Conservation (phyloP, 345 rosid species). For the Bretschneidera sinensis region DNA sequence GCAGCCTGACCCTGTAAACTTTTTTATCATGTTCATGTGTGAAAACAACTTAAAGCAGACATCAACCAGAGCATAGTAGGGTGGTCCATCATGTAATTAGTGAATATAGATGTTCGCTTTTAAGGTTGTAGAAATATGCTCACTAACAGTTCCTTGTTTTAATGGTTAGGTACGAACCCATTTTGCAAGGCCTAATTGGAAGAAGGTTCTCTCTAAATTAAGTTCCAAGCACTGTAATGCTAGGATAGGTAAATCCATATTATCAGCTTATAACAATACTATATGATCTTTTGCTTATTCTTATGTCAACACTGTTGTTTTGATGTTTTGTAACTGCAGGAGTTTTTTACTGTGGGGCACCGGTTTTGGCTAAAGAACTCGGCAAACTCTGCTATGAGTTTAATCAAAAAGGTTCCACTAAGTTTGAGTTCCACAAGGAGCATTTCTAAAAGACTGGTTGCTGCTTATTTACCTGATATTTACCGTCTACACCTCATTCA, state of each 20-base stretch:
- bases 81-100: too few relatives aligned
- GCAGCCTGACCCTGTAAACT: too few relatives aligned
- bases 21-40: too few relatives aligned
- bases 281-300: too few relatives aligned
- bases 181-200: constrained; percentile 98
- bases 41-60: too few relatives aligned
- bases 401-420: constrained; percentile 90
- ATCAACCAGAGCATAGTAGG: too few relatives aligned
- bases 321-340: constrained; percentile 38
- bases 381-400: constrained; percentile 84
- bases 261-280: too few relatives aligned
- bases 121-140: background rate
- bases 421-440: constrained; percentile 97
- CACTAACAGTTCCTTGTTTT: constrained; percentile 3
- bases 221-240: constrained; percentile 86
- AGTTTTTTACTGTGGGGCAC: constrained; percentile 98
- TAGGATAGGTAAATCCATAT: constrained; percentile 56
- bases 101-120: too few relatives aligned
- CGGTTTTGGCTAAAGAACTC: constrained; percentile 85
- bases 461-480: too few relatives aligned
- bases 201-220: constrained; percentile 75
- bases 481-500: background rate
- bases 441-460: constrained; percentile 69
- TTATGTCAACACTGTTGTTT: too few relatives aligned
- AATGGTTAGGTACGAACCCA: constrained; percentile 78